Evolutionary conservation across 2,329 filamentous ascomycete species (phyloP).

Genomic region (Fusarium palustre): DNA sequence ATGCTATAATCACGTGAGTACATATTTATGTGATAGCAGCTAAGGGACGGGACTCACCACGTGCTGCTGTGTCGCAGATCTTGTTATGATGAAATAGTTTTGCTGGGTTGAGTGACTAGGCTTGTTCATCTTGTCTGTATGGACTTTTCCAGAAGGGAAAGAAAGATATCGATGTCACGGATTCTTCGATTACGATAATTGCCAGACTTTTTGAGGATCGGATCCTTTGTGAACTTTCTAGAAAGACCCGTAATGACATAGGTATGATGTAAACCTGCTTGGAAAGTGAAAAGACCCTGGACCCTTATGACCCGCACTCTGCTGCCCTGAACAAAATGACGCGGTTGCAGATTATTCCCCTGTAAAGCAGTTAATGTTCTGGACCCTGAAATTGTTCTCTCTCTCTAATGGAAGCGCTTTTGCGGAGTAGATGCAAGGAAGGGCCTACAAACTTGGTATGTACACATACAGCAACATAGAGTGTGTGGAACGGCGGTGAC

Average conservation of each 20-base stretch:
- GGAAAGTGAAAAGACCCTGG: neutral
- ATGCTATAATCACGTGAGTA: constrained; percentile 15
- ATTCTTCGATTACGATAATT: neutral
- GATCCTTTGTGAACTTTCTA: neutral
- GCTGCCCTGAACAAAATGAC: neutral
- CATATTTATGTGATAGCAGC: neutral
- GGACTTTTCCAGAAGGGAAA: neutral
- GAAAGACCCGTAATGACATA: neutral
- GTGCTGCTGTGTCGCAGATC: constrained; percentile 3
- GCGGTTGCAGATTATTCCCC: neutral
- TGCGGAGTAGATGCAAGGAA: neutral
- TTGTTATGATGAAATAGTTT: neutral
- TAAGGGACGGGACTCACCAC: neutral
- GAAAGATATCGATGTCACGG: no score
- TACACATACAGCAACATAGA: neutral
- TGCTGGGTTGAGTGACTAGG: neutral
- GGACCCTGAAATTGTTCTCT: neutral
- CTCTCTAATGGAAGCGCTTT: neutral
- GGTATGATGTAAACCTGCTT: constrained; percentile 5
- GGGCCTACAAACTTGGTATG: neutral
- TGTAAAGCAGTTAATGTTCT: neutral
- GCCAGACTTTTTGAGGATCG: constrained; percentile 1
- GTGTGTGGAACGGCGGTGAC: neutral
- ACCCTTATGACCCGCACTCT: neutral
- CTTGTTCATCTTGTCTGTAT: neutral